These are phyloP conservation scores for Ziziphus jujuba DNA, from an alignment of 306 rosid species.

Conservation along the genomic window DNA sequence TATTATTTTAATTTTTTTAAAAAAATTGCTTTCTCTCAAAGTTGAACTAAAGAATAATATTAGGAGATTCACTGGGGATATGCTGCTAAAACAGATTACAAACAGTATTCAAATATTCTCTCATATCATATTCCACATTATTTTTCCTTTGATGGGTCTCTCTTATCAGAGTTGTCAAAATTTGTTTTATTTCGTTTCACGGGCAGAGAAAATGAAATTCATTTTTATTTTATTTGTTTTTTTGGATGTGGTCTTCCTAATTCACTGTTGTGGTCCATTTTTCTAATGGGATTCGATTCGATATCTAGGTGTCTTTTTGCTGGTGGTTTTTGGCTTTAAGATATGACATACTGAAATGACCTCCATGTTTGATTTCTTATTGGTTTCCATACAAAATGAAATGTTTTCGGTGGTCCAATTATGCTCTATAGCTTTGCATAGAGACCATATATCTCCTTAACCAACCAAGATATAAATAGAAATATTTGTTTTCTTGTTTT, in stretches of 20 bases:
- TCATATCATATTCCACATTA: background rate
- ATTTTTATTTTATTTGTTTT: background rate
- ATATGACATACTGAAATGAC: background rate
- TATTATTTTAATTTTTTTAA: background rate
- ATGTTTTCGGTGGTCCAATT: background rate
- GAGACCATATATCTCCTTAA: too few species aligned
- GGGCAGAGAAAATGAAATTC: background rate
- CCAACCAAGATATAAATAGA: too few species aligned
- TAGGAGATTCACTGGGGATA: background rate
- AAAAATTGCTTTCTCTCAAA: background rate
- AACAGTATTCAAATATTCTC: constrained; percentile 5
- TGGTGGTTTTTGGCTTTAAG: background rate
- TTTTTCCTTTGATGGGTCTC: constrained; percentile 6
- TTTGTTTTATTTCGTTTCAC: constrained; percentile 16
- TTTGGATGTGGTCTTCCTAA: too few species aligned
- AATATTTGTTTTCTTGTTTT: too few species aligned
- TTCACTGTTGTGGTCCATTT: constrained; percentile 13
- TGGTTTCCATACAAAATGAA: background rate
- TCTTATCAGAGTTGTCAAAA: constrained; percentile 9
- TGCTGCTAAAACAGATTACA: background rate
- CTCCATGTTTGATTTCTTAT: background rate
- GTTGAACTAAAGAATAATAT: background rate
- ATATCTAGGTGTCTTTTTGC: background rate
- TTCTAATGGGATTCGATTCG: background rate
- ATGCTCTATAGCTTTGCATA: too few species aligned